Evolutionary conservation across 169 alveolate species (phyloP), one percentile per base, ranked within the genome.

Genomic region (Eimeria mitis): DNA sequence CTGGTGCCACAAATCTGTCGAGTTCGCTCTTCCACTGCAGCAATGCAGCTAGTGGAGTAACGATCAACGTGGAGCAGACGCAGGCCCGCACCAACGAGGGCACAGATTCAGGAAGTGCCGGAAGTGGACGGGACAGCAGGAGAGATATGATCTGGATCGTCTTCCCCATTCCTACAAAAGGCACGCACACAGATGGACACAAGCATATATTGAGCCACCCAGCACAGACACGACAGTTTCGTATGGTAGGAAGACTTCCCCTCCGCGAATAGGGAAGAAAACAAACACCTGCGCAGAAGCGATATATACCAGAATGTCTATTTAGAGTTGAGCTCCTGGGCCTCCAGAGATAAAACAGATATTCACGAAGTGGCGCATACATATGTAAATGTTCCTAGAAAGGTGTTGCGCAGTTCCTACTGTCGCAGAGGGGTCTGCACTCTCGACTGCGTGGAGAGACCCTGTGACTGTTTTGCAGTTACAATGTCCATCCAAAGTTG

Each of bases 1-100:
- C 97, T 6, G 96, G 97, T n/a, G 42, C 61, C n/a, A 96, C 97
- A 94, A 95, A 96, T 71, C 96, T 89, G 49, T 96, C 96, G 37
- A 98, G 96, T 89, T 97, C 98, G 47, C 95, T 95, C 68, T 96
- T 95, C 98, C 98, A 97, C 95, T 97, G 98, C 85, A 96, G 65
- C 54, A 97, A 91, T 83, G 98, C 98, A 37, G 98, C 98, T 42
- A 97, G 92, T 42, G 98, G 98, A n/a, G 97, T 96, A 49, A 97
- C 97, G 47, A 97, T 97, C 96, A 97, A 95, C n/a, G 97, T 97
- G 61, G 96, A 85, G 28, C 98, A 98, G 40, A 78, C 95, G 59
- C 94, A 42, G 47, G 94, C 95, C 63, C 94, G 91, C 89, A 47
- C 84, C 83, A 54, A 16, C 31, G 94, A 31, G 61, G 90, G 91